Evolutionary conservation across 768 basidiomycete species (phyloP).

Genomic region (Boletus edulis): DNA sequence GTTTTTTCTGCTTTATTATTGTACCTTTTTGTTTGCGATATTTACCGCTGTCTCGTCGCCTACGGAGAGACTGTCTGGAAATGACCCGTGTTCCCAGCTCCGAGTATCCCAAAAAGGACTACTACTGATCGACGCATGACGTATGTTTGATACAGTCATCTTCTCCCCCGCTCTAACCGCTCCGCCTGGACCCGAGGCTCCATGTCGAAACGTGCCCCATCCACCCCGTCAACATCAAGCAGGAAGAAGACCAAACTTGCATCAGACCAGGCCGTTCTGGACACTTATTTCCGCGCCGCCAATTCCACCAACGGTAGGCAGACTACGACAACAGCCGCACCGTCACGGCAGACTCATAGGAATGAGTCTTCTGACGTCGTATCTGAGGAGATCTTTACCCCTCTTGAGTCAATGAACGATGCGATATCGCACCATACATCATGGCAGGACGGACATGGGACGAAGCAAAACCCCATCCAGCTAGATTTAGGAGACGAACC

Average conservation of each 20-base stretch:
- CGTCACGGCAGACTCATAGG: constrained; percentile 18
- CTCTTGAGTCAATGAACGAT: constrained; percentile 5
- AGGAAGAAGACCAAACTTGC: constrained; percentile 23
- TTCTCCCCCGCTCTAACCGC: constrained; percentile 14
- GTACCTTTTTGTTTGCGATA: background rate
- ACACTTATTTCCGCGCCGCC: constrained; percentile 26
- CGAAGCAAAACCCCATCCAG: constrained; percentile 22
- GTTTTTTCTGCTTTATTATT: no score
- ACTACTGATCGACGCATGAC: constrained; percentile 27
- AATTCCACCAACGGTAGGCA: constrained; percentile 11
- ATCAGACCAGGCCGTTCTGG: constrained; percentile 18
- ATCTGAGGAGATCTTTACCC: constrained; percentile 15
- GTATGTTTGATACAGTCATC: constrained; percentile 17
- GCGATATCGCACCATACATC: background rate
- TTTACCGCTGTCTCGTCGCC: background rate
- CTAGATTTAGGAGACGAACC: constrained; percentile 21
- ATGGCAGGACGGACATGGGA: constrained; percentile 26
- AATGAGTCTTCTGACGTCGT: constrained; percentile 7
- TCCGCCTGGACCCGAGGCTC: constrained; percentile 14
- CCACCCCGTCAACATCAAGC: constrained; percentile 8
- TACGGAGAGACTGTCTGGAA: background rate
- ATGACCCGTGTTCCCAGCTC: background rate
- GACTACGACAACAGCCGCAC: constrained; percentile 7
- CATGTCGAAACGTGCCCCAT: constrained; percentile 22
- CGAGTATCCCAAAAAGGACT: constrained; percentile 22